Base-by-base conservation (phyloP, 2,329 filamentous ascomycete genomes). In the Microdochium paspali region DNA sequence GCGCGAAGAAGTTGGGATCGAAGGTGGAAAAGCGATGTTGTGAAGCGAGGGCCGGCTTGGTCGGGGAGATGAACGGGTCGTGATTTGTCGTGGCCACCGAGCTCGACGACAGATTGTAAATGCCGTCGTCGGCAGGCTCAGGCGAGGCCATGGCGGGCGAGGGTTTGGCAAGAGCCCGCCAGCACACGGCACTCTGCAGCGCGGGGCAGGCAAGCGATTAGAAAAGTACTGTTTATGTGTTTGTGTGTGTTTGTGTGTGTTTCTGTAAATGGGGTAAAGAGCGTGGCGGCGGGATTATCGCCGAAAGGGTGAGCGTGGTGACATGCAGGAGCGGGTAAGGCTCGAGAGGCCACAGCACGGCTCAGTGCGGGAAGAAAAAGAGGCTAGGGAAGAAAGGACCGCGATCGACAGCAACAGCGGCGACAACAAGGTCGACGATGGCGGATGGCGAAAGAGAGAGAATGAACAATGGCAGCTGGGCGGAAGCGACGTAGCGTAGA, bases 21-120 rank as follows among this genome's bases (percentile, higher is more conserved):
- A 95, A 94, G 53, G 81, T 79, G 47, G 88, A 90, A 66, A 87
- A 93, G 54, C 90, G 84, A 54, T 90, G 80, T 51, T 74, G 73
- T 26, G 63, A 64, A 24, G 70, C 59, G 42, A 53, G 56, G 35
- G 67, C 68, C 23, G 71, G 64, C 4, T 70, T 64, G 53, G n/a
- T n/a, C n/a, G 57, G 67, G 50, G 72, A 66, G 50, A 80, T 65
- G 58, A 85, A 84, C 42, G 81, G 81, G 54, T 85, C 81, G 58
- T 74, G 61, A 54, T 40, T n/a, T 28, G 26, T 28, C 26, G 26
- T 28, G 26, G 26, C 26, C 7, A 13, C 26, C 26, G 26, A 28
- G 26, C 26, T 28, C 26, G 18, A 40, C 35, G 35, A 18, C 35
- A 40, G 35, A 18, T 40, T 18, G 18, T 40, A 20, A 12, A 66